Conservation (phyloP, 2,329 filamentous ascomycete species). For the Fusarium palustre region DNA sequence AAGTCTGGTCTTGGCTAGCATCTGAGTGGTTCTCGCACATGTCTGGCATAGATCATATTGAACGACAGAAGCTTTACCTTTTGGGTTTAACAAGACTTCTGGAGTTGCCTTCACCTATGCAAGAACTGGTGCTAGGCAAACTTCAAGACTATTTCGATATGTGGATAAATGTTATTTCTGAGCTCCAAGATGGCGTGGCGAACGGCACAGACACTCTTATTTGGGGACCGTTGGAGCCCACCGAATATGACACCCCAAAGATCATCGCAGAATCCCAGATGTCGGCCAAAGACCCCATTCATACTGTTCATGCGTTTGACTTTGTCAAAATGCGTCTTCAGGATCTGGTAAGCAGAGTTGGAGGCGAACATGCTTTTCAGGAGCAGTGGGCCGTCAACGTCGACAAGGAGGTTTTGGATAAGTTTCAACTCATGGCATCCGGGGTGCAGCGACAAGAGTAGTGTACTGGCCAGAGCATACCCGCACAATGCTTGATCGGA, state of each 20-base stretch:
- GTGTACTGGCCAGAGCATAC: not conserved
- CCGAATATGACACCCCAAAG: conserved; percentile 68
- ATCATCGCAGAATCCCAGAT: conserved; percentile 65
- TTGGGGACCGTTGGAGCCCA: conserved; percentile 56
- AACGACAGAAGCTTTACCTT: conserved; percentile 77
- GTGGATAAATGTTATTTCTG: conserved; percentile 77
- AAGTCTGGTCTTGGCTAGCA: conserved; percentile 70
- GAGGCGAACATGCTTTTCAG: conserved; percentile 75
- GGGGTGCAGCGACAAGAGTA: conserved; percentile 27
- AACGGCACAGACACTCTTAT: conserved; percentile 66
- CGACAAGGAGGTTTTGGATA: conserved; percentile 75
- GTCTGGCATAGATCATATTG: conserved; percentile 73
- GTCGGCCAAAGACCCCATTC: conserved; percentile 72
- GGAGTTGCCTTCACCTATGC: conserved; percentile 69
- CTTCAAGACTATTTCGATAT: conserved; percentile 80
- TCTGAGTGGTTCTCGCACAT: conserved; percentile 76
- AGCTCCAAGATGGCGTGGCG: conserved; percentile 71
- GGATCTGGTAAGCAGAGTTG: conserved; percentile 67
- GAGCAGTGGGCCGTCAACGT: conserved; percentile 79
- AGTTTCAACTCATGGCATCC: conserved; percentile 61
- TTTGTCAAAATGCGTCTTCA: conserved; percentile 74
- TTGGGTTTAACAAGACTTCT: conserved; percentile 78
- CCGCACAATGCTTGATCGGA: not conserved
- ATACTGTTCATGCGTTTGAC: conserved; percentile 70
- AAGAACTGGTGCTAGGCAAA: conserved; percentile 67